Evolutionary conservation across 805 yeast genomes (phyloP).

Genomic region (Scheffersomyces coipomensis): DNA sequence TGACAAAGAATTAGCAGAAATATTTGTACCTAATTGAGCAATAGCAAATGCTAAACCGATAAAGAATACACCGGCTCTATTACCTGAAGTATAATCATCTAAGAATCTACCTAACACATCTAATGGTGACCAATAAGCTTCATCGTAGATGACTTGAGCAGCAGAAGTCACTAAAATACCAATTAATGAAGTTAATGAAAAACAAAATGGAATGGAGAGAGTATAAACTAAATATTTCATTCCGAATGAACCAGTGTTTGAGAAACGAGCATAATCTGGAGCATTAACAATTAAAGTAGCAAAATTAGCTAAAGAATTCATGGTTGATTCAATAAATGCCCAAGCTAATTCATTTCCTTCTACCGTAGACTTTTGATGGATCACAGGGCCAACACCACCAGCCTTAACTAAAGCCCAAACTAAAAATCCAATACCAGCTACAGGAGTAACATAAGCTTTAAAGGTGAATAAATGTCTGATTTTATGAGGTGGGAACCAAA

Average conservation of each 20-base stretch:
- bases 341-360: slow-evolving; percentile 67
- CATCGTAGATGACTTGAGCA: slow-evolving; percentile 63
- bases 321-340: slow-evolving; percentile 76
- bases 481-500: slow-evolving; percentile 79
- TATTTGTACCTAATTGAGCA: slow-evolving; percentile 43
- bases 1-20: slow-evolving; percentile 40
- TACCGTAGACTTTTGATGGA: slow-evolving; percentile 50
- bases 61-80: slow-evolving; percentile 43
- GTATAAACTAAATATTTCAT: slow-evolving; percentile 45
- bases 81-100: slow-evolving; percentile 34
- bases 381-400: slow-evolving; percentile 73
- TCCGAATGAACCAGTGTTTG: slow-evolving; percentile 44
- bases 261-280: slow-evolving; percentile 86
- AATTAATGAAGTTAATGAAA: slow-evolving; percentile 77
- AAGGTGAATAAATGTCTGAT: slow-evolving; percentile 82
- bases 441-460: slow-evolving; percentile 75
- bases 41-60: slow-evolving; percentile 38
- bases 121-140: slow-evolving; percentile 79
- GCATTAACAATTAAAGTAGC: slow-evolving; percentile 87
- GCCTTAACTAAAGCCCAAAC: slow-evolving; percentile 84
- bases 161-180: slow-evolving; percentile 86
- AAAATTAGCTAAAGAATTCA: slow-evolving; percentile 83
- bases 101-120: slow-evolving; percentile 70
- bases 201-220: slow-evolving; percentile 71
- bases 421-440: slow-evolving; percentile 80